Conservation (phyloP, 495 filamentous ascomycete species). For the Glonium stellatum region DNA sequence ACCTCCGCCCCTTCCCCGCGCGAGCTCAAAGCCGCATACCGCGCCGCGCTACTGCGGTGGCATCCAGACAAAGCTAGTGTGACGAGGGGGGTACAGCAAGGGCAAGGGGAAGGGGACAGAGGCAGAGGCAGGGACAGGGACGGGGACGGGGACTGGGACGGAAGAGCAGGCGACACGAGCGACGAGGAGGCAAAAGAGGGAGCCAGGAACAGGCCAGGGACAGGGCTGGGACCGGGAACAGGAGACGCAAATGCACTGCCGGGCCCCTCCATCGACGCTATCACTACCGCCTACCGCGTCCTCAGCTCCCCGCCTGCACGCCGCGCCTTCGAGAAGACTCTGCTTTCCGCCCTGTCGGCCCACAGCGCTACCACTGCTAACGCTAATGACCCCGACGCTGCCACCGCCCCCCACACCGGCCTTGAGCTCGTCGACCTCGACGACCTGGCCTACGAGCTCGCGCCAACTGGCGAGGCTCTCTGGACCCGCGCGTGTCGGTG, state of each 20-base stretch:
- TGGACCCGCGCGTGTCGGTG: neutral
- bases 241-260: no score
- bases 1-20: neutral
- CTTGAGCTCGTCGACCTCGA: constrained; percentile 12
- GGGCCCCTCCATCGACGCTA: constrained; percentile 14
- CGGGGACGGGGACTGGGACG: neutral
- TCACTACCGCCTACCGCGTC: constrained; percentile 13
- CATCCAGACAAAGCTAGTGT: constrained; percentile 21
- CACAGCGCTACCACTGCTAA: no score
- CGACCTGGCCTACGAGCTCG: constrained; percentile 5
- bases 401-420: no score
- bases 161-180: no score
- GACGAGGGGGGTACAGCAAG: neutral
- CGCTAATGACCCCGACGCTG: no score
- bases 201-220: no score
- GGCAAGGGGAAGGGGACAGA: neutral
- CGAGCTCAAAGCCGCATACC: constrained; percentile 6
- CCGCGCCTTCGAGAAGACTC: neutral
- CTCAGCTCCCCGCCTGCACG: neutral
- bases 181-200: no score
- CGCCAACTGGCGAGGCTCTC: neutral
- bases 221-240: neutral
- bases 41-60: constrained; percentile 7
- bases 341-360: no score
- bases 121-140: neutral